phyloP scores from a whole-genome alignment of 371 early-diverging fungal species.

The Nematocida minor region DNA sequence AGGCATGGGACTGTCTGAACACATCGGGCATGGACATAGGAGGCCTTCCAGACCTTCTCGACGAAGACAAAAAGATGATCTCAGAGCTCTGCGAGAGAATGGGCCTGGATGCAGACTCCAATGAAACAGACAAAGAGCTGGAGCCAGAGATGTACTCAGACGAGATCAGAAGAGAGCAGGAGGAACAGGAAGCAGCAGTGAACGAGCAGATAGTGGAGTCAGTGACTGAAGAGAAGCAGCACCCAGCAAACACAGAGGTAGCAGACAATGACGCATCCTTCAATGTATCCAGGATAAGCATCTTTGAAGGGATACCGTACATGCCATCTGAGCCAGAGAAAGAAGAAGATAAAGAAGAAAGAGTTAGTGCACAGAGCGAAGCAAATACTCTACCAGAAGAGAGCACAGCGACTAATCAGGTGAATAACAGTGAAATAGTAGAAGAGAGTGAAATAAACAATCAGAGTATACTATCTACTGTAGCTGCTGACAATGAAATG shows the following conservation, averaged over 20 bases:
- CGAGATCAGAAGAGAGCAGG: neutral
- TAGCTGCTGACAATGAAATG: too few relatives aligned
- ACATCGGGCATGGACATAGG: neutral
- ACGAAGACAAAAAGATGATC: neutral
- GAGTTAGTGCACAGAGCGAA: too few relatives aligned
- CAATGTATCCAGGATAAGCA: slow-evolving; percentile 1
- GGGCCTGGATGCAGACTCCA: neutral
- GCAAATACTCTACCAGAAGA: neutral
- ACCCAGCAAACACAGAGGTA: neutral
- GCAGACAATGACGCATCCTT: neutral
- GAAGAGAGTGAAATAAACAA: neutral
- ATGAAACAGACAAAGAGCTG: neutral
- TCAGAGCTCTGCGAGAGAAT: neutral
- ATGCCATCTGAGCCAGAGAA: neutral
- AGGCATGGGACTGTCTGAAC: neutral
- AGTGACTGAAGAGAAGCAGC: neutral
- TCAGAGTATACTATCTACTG: too few relatives aligned
- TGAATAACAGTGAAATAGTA: neutral
- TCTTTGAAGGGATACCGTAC: slow-evolving; percentile 22
- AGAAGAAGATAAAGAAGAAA: neutral
- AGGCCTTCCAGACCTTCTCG: neutral
- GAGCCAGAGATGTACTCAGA: slow-evolving; percentile 5
- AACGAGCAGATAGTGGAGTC: neutral
- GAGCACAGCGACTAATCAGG: neutral
- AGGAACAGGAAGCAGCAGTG: neutral